Conservation (phyloP, 306 rosid species). For the Potentilla sterilis region DNA sequence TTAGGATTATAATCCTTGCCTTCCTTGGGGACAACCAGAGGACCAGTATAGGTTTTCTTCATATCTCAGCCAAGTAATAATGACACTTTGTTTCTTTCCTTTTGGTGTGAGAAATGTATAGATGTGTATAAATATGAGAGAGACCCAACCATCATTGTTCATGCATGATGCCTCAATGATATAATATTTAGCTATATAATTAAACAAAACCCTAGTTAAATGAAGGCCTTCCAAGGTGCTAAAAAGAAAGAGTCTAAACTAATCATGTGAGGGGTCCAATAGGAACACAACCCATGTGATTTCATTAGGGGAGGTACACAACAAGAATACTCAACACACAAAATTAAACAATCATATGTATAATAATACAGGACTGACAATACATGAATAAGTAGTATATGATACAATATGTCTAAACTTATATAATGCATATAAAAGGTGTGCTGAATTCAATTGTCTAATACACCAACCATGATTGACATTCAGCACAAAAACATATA, state of each 20-base stretch:
- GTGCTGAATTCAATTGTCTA: conserved; percentile 29
- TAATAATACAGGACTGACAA: conserved; percentile 33
- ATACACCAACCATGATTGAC: conserved; percentile 45
- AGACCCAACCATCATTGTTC: conserved; percentile 1
- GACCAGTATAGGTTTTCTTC: conserved; percentile 21
- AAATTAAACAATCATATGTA: conserved; percentile 36
- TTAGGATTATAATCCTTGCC: too few relatives aligned
- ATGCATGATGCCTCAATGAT: conserved; percentile 61
- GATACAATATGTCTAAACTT: conserved; percentile 26
- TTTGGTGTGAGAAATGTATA: background rate
- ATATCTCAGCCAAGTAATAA: conserved; percentile 24
- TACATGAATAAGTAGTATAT: conserved; percentile 44
- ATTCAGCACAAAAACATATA: conserved; percentile 15
- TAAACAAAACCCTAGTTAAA: conserved; percentile 40
- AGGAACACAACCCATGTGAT: conserved; percentile 71
- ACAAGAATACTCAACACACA: conserved; percentile 34
- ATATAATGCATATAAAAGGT: conserved; percentile 3
- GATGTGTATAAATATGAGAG: background rate
- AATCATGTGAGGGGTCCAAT: conserved; percentile 40
- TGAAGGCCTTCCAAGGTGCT: conserved; percentile 51
- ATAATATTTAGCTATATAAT: conserved; percentile 36
- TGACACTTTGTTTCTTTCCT: conserved; percentile 7
- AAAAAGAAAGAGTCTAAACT: conserved; percentile 40
- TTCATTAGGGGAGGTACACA: conserved; percentile 35
- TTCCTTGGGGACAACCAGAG: too few relatives aligned